Conservation (phyloP, 371 early-diverging fungal genomes). For the Amoeboaphelidium protococcarum region DNA sequence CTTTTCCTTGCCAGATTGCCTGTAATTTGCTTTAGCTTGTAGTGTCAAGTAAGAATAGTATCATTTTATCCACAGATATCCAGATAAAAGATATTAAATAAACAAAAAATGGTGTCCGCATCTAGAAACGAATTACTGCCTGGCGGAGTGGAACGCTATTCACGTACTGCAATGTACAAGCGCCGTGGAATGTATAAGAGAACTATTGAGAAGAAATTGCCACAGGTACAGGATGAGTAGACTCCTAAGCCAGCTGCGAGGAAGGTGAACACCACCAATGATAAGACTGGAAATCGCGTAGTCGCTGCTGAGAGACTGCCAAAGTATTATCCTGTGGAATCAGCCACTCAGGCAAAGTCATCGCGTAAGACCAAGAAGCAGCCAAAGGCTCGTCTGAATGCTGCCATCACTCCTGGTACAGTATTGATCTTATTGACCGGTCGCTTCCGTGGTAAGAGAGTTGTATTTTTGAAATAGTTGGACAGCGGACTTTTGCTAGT, state of each 20-base stretch:
- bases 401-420: conserved; percentile 83
- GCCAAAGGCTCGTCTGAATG: conserved; percentile 43
- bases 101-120: conserved; percentile 23
- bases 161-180: conserved; percentile 48
- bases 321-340: conserved; percentile 66
- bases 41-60: too few species aligned
- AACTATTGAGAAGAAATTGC: too few species aligned
- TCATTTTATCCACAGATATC: not conserved
- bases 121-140: conserved; percentile 47
- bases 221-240: too few species aligned
- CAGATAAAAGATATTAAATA: not conserved
- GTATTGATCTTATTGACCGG: conserved; percentile 89
- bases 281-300: conserved; percentile 26
- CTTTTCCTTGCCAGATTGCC: too few species aligned
- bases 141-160: conserved; percentile 53
- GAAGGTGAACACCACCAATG: conserved; percentile 23
- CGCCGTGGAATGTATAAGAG: conserved; percentile 63
- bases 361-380: conserved; percentile 41
- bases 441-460: conserved; percentile 90
- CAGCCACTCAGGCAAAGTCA: conserved; percentile 42
- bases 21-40: too few species aligned
- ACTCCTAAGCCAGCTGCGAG: too few species aligned
- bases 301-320: conserved; percentile 42
- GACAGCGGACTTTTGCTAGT: conserved; percentile 79
- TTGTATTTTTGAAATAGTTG: conserved; percentile 92